phyloP scores from a whole-genome alignment of 2,329 filamentous ascomycete species.

The Thermomyces lanuginosus region DNA sequence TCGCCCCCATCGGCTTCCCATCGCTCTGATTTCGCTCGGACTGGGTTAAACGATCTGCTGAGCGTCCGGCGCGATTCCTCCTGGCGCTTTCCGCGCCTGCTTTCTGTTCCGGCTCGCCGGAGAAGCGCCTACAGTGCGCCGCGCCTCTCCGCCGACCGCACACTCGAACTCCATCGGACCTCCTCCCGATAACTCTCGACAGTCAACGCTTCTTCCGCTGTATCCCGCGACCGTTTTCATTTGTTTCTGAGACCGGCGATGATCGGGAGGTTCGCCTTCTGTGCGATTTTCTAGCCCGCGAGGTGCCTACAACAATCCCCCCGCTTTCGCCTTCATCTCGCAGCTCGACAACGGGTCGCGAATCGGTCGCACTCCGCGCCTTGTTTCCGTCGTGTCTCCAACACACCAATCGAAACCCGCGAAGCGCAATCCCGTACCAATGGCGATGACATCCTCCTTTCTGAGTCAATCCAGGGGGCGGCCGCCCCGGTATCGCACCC shows the following conservation, averaged over 20 bases:
- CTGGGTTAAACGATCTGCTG: not conserved
- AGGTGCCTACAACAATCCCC: conserved; percentile 24
- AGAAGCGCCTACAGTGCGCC: conserved; percentile 4
- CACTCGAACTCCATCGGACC: conserved; percentile 2
- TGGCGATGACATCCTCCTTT: conserved; percentile 27
- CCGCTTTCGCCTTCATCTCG: no score
- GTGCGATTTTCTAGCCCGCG: conserved; percentile 25
- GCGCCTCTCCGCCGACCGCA: conserved; percentile 3
- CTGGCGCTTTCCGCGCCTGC: conserved; percentile 5
- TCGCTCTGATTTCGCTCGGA: not conserved
- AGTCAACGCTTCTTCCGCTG: no score
- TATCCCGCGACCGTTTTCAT: not conserved
- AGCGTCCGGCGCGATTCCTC: not conserved
- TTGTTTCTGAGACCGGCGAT: conserved; percentile 21
- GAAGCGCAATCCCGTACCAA: no score
- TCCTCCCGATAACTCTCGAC: conserved; percentile 1
- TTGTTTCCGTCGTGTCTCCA: conserved; percentile 9
- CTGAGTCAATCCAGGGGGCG: conserved; percentile 18
- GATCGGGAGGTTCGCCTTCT: conserved; percentile 21
- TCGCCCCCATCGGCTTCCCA: no score
- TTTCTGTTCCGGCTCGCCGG: conserved; percentile 4
- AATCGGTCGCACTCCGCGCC: no score
- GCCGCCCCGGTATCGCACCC: conserved; percentile 30
- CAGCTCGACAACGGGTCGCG: no score
- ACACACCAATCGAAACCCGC: conserved; percentile 7